Evolutionary conservation across 352 stramenopile genomes (phyloP).

Genomic region (Pythium insidiosum): DNA sequence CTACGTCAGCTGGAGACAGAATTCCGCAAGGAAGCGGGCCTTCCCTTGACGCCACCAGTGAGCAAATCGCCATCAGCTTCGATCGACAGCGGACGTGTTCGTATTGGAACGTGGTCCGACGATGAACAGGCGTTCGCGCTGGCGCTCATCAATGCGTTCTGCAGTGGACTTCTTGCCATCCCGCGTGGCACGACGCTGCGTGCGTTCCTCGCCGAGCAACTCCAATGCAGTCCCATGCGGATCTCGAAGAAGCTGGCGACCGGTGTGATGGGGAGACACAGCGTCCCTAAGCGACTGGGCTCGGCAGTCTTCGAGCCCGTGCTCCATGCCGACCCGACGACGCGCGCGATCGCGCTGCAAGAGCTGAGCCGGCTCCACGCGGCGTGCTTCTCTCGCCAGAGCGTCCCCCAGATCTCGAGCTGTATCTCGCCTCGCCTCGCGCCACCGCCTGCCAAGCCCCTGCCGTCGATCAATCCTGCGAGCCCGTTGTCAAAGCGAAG

Average conservation of each 20-base stretch:
- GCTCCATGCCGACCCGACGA: background rate
- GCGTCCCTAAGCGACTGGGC: constrained; percentile 16
- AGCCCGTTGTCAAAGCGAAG: too few relatives aligned
- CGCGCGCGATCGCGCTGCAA: constrained; percentile 3
- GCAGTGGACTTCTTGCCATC: constrained; percentile 66
- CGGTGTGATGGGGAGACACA: constrained; percentile 11
- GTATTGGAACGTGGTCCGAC: constrained; percentile 22
- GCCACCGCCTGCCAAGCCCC: too few relatives aligned
- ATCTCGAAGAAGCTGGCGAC: constrained; percentile 92
- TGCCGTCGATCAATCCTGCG: too few relatives aligned
- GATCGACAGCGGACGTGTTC: constrained; percentile 3
- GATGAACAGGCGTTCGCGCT: constrained; percentile 70
- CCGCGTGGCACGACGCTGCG: constrained; percentile 83
- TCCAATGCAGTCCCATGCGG: constrained; percentile 91
- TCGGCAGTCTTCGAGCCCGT: constrained; percentile 15
- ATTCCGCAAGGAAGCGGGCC: constrained; percentile 16
- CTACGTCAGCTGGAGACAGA: constrained; percentile 9
- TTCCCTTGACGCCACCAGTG: too few relatives aligned
- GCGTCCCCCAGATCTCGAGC: too few relatives aligned
- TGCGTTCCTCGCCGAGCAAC: constrained; percentile 81
- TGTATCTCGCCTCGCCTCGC: too few relatives aligned
- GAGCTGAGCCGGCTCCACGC: constrained; percentile 6
- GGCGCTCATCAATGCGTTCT: constrained; percentile 83
- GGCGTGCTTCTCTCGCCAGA: constrained; percentile 5
- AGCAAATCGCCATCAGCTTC: too few relatives aligned